Evolutionary conservation across 2,329 filamentous ascomycete genomes (phyloP), one percentile per base, ranked within the genome.

Genomic region (Pleomassaria siparia): DNA sequence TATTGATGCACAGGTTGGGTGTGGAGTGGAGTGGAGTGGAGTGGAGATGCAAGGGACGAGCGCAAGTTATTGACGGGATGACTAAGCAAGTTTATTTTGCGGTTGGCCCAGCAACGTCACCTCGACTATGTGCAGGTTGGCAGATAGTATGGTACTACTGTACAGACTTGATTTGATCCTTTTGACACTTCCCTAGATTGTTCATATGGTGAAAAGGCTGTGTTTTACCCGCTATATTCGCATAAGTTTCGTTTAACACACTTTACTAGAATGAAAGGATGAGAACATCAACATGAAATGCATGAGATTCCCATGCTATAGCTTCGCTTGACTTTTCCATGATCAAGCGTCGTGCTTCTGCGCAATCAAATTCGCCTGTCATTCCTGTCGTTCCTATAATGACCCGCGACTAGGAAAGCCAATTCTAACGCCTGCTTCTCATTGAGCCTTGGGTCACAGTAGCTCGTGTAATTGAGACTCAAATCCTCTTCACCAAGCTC

Each of bases 341-440:
- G 18, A 22, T n/a, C 8, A 8, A 12, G 3, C 13, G 10, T 9
- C n/a, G 15, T 6, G 5, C 13, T 8, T 15, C n/a, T n/a, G n/a
- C n/a, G n/a, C n/a, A n/a, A n/a, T 30, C 15, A 33, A 20, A 45
- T 18, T 4, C 20, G n/a, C 24, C 33, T 39, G 49, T 57, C 35
- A 39, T 77, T 76, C 24, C 33, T 39, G 49, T 57, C 35, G 40
- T 77, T 76, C 11, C 82, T 73, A 62, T 84, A 94, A 64, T 91
- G 88, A 4, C 90, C 90, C 0, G 94, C 94, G 40, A 99, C 86
- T 63, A 97, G 73, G 71, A 99, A 99, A 0, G 94, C 91, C 69
- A 97, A 73, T 76, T 99, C 94, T 12, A 99, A 79, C 1, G 94
- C 91, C 76, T 99, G 94, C 76, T 97, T 96, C 80, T 97, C 94